These are phyloP conservation scores for Podospora australis DNA, from an alignment of 495 filamentous ascomycete species.

Conservation along the genomic window DNA sequence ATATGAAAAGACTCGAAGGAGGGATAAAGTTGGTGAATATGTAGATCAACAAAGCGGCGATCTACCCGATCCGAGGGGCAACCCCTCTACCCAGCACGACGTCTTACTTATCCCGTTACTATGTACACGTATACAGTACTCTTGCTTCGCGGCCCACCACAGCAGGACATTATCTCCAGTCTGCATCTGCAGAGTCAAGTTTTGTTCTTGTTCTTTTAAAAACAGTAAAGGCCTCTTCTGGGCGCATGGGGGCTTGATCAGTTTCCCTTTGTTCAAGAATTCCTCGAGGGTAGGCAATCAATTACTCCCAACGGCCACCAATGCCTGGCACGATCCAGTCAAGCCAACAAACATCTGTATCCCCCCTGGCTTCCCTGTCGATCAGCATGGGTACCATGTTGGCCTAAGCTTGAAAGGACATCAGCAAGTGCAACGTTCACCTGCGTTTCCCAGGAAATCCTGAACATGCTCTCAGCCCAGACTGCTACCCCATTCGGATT, in stretches of 20 bases:
- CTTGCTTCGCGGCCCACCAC: too few relatives aligned
- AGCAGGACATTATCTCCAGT: too few relatives aligned
- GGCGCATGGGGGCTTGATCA: too few relatives aligned
- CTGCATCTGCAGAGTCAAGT: too few relatives aligned
- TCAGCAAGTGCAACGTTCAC: slow-evolving; percentile 1
- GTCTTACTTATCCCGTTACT: not conserved
- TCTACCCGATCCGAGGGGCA: slow-evolving; percentile 12
- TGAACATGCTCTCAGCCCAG: not conserved
- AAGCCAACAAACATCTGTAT: too few relatives aligned
- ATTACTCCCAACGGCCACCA: not conserved
- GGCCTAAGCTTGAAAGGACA: slow-evolving; percentile 1
- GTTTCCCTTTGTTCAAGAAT: too few relatives aligned
- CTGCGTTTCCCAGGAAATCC: not conserved
- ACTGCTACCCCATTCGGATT: slow-evolving; percentile 3
- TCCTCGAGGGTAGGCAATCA: too few relatives aligned
- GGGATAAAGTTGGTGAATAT: slow-evolving; percentile 24
- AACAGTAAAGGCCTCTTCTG: too few relatives aligned
- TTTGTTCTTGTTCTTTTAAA: too few relatives aligned
- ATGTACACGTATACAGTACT: too few relatives aligned
- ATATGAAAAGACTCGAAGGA: slow-evolving; percentile 2
- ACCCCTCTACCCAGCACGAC: too few relatives aligned
- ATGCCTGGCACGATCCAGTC: too few relatives aligned
- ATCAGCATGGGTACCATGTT: slow-evolving; percentile 11
- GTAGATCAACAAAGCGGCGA: slow-evolving; percentile 24
- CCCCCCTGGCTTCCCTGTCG: not conserved